Evolutionary conservation across 2,329 filamentous ascomycete species (phyloP), one percentile per base, ranked within the genome.

Genomic region (Purpureocillium takamizusanense): DNA sequence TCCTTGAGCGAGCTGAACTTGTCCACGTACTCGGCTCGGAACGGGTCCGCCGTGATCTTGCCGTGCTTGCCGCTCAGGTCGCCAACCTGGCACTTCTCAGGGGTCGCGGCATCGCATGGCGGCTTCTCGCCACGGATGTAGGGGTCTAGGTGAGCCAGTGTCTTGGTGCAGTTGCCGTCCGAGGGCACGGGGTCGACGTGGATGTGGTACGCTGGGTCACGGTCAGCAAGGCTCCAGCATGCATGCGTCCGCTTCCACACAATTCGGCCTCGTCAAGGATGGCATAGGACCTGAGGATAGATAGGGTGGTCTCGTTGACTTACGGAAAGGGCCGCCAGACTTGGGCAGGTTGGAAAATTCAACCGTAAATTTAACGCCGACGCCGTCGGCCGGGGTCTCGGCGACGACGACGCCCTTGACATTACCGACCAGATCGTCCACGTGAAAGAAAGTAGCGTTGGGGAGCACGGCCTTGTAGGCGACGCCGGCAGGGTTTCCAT

Each of bases 61-160:
- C 83, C 83, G 51, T 82, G 66, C 65, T 90, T 90, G 54, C 85
- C 85, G 49, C 76, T 74, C 40, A 88, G 67, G 56, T 90, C 85
- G 46, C 86, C 85, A 10, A 85, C 76, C 61, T 90, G 77, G 65
- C 85, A 92, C 9, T 75, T 78, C 44, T 73, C 60, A 7, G 80
- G 80, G 7, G 63, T 53, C 9, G 55, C 49, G 10, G 61, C 29
- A 51, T 86, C 67, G 61, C 85, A 90, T 5, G 70, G 50, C 4
- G 78, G 66, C 2, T 59, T 60, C 52, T 86, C 76, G 45, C 76
- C 77, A 36, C 81, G 79, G 36, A 68, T 55, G 56, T 71, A 85
- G 14, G 85, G 84, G 52, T 89, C 83, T 11, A 87, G 71, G 52
- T 90, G 85, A 2, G 66, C 75, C 4, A 75, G 65, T 2, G 85